These are phyloP conservation scores for Blastobotrys petasosporus DNA, from an alignment of 1,139 yeast species.

Conservation along the genomic window DNA sequence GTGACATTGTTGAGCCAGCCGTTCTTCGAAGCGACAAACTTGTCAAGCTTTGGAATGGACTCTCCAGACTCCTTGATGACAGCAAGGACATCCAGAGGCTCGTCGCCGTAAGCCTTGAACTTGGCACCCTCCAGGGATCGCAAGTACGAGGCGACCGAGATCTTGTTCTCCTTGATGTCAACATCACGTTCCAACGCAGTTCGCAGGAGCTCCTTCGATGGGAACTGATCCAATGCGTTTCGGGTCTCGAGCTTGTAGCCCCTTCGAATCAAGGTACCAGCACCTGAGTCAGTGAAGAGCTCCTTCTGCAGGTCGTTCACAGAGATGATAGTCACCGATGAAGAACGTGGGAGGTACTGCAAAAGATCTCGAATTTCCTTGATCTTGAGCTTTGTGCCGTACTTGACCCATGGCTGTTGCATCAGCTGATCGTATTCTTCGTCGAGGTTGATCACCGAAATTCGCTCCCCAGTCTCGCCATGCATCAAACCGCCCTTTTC, in stretches of 20 bases:
- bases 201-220: slow-evolving; percentile 70
- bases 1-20: slow-evolving; percentile 98
- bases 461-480: slow-evolving; percentile 86
- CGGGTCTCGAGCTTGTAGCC: slow-evolving; percentile 84
- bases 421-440: slow-evolving; percentile 89
- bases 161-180: slow-evolving; percentile 62
- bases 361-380: slow-evolving; percentile 92
- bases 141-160: slow-evolving; percentile 77
- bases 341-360: slow-evolving; percentile 91
- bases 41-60: slow-evolving; percentile 68
- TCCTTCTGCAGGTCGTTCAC: slow-evolving; percentile 95
- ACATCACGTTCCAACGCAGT: slow-evolving; percentile 71
- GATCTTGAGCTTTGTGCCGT: slow-evolving; percentile 94
- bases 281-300: slow-evolving; percentile 96
- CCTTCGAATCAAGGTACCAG: slow-evolving; percentile 96
- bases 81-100: slow-evolving; percentile 90
- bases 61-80: slow-evolving; percentile 51
- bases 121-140: slow-evolving; percentile 54
- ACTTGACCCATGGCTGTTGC: slow-evolving; percentile 96
- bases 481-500: slow-evolving; percentile 97
- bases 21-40: slow-evolving; percentile 77
- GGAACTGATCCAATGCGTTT: slow-evolving; percentile 58
- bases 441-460: slow-evolving; percentile 84
- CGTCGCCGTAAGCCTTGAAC: slow-evolving; percentile 88
- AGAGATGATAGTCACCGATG: slow-evolving; percentile 94